These are phyloP conservation scores for Leishmania amazonensis DNA, from an alignment of 208 protist species.

Conservation along the genomic window DNA sequence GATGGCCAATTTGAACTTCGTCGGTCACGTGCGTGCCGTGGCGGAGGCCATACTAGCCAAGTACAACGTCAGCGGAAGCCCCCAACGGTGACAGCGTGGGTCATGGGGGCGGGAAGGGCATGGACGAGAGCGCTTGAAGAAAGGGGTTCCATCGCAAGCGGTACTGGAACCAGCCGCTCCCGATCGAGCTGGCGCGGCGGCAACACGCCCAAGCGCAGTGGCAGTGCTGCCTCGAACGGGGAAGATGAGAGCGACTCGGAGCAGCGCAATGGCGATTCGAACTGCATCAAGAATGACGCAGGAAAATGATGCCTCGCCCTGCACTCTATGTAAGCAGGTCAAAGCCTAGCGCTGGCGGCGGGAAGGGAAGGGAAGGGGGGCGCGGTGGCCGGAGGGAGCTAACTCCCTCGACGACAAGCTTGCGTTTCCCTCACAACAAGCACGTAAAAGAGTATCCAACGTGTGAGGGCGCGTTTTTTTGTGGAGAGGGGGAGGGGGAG, in stretches of 20 bases:
- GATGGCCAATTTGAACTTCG: slow-evolving; percentile 76
- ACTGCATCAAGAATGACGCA: background rate
- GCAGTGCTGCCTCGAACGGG: background rate
- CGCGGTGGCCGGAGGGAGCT: background rate
- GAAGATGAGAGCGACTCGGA: slow-evolving; percentile 1
- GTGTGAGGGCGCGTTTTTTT: background rate
- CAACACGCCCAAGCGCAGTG: background rate
- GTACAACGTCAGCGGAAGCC: slow-evolving; percentile 3
- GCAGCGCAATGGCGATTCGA: background rate
- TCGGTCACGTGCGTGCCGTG: slow-evolving; percentile 35
- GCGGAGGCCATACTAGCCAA: slow-evolving; percentile 11
- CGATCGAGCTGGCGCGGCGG: background rate
- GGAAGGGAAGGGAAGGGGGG: background rate
- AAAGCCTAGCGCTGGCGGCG: background rate
- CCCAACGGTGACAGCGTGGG: background rate
- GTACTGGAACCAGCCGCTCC: background rate
- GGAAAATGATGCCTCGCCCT: background rate
- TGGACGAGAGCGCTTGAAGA: background rate
- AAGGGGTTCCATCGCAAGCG: background rate
- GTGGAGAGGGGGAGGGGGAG: background rate
- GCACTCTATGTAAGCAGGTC: background rate
- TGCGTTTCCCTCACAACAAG: background rate
- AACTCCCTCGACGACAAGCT: background rate
- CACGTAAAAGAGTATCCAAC: background rate
- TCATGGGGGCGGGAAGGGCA: background rate